A percentile compares a stretch with the other conserved stretches of the same genome.
Evolutionary conservation across 306 rosid genomes (phyloP).

Genomic region (Acacia confusa): DNA sequence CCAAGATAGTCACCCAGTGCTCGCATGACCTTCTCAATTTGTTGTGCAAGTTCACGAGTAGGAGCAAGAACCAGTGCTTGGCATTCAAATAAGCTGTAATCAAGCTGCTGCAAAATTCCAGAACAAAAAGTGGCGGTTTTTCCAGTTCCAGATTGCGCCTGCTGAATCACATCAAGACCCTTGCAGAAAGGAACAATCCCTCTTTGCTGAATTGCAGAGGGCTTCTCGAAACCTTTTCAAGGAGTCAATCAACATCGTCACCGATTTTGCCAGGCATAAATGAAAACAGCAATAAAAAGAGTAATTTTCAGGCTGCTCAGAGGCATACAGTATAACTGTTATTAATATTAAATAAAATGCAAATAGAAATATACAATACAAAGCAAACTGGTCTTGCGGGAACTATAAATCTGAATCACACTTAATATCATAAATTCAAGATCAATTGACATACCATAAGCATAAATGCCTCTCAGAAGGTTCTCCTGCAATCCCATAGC

Average conservation of each 20-base stretch:
- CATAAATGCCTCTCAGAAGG: constrained; percentile 73
- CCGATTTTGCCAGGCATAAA: not conserved
- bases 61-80: constrained; percentile 83
- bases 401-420: not conserved
- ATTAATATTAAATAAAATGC: not conserved
- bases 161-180: constrained; percentile 79
- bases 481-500: constrained; percentile 78
- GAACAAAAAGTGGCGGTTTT: constrained; percentile 82
- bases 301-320: not conserved
- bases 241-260: constrained; percentile 18
- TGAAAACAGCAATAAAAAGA: not conserved
- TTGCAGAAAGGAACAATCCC: constrained; percentile 79
- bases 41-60: constrained; percentile 79
- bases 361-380: not conserved
- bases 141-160: constrained; percentile 81
- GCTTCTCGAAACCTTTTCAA: constrained; percentile 69
- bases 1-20: constrained; percentile 77
- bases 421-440: not conserved
- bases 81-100: constrained; percentile 64
- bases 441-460: constrained; percentile 53
- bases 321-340: not conserved
- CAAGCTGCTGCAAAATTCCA: constrained; percentile 76
- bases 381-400: not conserved
- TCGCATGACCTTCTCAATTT: constrained; percentile 80
- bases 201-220: constrained; percentile 84